phyloP scores from a whole-genome alignment of 768 basidiomycete genomes.

The Lactarius sp. region DNA sequence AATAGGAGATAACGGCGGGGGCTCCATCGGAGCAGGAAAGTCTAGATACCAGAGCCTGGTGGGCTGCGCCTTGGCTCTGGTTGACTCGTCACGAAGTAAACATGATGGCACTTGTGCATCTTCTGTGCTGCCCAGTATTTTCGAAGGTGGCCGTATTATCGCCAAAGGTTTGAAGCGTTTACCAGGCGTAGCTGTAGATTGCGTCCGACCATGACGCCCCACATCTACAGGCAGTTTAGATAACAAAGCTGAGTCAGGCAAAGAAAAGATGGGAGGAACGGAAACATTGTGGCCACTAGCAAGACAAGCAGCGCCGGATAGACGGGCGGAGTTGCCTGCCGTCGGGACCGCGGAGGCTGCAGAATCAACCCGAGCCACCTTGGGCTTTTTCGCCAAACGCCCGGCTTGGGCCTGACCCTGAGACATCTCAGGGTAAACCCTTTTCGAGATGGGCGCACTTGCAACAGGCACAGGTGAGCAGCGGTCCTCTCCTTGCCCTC shows the following conservation, averaged over 20 bases:
- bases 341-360: neutral
- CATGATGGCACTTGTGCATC: neutral
- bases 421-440: neutral
- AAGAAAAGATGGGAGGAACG: neutral
- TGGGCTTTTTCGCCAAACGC: conserved; percentile 3
- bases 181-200: neutral
- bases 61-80: neutral
- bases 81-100: neutral
- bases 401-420: neutral
- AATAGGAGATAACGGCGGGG: conserved; percentile 37
- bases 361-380: neutral
- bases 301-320: neutral
- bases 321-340: neutral
- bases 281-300: neutral
- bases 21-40: conserved; percentile 29
- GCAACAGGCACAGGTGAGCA: neutral
- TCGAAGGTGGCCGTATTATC: neutral
- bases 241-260: neutral
- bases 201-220: neutral
- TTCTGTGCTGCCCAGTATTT: neutral
- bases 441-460: neutral
- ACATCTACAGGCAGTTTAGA: neutral
- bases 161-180: conserved; percentile 16
- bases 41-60: conserved; percentile 33
- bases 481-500: neutral